Evolutionary conservation across 2,329 filamentous ascomycete genomes (phyloP), one percentile per base, ranked within the genome.

Genomic region (Tolypocladium nubicola): DNA sequence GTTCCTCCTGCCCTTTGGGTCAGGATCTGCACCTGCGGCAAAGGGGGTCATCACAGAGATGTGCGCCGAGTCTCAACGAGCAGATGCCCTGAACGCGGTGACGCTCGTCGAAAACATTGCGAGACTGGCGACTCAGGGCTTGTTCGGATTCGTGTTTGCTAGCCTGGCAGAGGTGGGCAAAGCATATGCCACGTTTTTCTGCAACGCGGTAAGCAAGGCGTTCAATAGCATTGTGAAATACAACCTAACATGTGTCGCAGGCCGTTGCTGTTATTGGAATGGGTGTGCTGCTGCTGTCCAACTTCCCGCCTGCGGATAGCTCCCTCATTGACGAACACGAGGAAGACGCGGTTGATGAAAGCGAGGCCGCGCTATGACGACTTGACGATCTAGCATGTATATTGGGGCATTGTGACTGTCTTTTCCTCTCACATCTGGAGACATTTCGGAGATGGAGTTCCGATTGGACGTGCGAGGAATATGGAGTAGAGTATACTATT

Each of bases 11-110:
- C 87, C 87, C 0, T 81, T 89, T 37, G 85, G 84, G 0, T 86
- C 86, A 0, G 87, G 87, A 0, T 86, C 86, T 0, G 86, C 85
- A 0, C 80, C 85, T 0, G 84, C 86, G 0, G 84, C 85, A 1
- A 90, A 89, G 62, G 87, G 86, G 0, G 84, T 86, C n/a, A 88
- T 89, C 59, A 79, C 87, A 0, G 81, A 87, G 57, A 86, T 89
- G 84, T 85, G 85, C 50, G 74, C 84, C 0, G 75, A 81, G 1
- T 76, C 76, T 0, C 80, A 86, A 57, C 77, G 86, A 0, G 78
- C 81, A 0, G 86, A 90, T 64, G 86, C 87, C 0, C 72, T 90
- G 3, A 84, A 84, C 43, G 85, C 84, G 0, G 84, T 90, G 14
- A 88, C 84, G 0, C 72, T 89, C 0, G 81, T 89, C 0, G 87